Conservation (phyloP, 345 rosid genomes). For the Streptanthus diversifolius region DNA sequence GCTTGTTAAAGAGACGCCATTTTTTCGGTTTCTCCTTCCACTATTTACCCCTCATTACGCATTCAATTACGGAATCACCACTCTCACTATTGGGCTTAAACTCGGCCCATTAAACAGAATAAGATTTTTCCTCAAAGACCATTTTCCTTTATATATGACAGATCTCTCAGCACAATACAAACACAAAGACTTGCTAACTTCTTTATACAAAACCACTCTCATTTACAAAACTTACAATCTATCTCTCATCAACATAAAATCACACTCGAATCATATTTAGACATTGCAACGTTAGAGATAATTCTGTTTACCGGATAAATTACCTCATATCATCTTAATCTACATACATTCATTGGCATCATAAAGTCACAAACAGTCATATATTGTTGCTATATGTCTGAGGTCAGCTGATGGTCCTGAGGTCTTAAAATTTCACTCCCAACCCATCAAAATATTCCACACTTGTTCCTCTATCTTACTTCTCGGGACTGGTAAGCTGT, state of each 20-base stretch:
- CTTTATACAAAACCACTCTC: constrained; percentile 9
- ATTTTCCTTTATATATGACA: background rate
- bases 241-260: background rate
- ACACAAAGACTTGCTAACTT: background rate
- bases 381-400: constrained; percentile 6
- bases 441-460: constrained; percentile 89
- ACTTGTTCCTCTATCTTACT: constrained; percentile 69
- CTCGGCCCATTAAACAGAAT: background rate
- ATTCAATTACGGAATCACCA: constrained; percentile 4
- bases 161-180: constrained; percentile 7
- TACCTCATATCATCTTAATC: background rate
- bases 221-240: constrained; percentile 14
- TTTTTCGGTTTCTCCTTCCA: constrained; percentile 24
- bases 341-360: constrained; percentile 21
- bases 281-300: background rate
- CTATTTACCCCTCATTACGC: background rate
- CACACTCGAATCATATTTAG: constrained; percentile 12
- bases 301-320: background rate
- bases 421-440: constrained; percentile 44
- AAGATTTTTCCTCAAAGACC: background rate
- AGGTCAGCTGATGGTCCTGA: constrained; percentile 17
- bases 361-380: background rate
- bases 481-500: constrained; percentile 42
- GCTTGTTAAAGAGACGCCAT: constrained; percentile 9
- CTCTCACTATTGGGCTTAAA: background rate